These are phyloP conservation scores for Halocafeteria seosinensis DNA, from an alignment of 108 stramenopile species.

Conservation along the genomic window DNA sequence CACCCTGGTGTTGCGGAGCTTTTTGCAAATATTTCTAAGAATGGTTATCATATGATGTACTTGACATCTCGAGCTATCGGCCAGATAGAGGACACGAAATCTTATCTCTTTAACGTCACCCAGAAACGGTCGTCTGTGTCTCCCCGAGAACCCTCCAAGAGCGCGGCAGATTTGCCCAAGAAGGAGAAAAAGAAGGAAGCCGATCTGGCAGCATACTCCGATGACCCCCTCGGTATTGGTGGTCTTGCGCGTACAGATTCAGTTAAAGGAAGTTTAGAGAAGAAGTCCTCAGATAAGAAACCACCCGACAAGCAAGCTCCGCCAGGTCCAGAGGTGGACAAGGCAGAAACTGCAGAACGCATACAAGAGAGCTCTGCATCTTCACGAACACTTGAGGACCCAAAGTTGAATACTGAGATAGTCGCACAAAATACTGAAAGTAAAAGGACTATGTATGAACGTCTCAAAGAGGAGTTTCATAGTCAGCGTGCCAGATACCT, in stretches of 20 bases:
- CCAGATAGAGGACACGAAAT: background rate
- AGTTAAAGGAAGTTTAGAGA: too few relatives aligned
- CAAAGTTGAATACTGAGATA: background rate
- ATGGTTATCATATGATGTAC: background rate
- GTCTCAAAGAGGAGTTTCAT: too few relatives aligned
- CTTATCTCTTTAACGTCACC: background rate
- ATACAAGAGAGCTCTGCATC: too few relatives aligned
- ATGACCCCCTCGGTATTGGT: background rate
- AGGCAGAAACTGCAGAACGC: background rate
- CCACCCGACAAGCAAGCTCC: too few relatives aligned
- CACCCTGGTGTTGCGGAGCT: background rate
- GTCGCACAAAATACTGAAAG: background rate
- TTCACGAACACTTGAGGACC: background rate
- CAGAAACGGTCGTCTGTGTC: background rate
- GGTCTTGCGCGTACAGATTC: background rate
- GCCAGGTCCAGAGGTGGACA: background rate
- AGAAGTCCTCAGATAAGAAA: too few relatives aligned
- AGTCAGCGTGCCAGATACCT: too few relatives aligned
- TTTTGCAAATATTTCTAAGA: background rate
- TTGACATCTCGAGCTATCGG: background rate
- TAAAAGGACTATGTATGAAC: too few relatives aligned
- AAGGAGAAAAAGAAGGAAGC: too few relatives aligned
- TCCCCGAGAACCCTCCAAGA: background rate
- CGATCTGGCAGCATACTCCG: background rate
- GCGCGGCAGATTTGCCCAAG: too few relatives aligned